These are phyloP conservation scores for Juncus effusus DNA, from an alignment of 176 grass and related monocot species.

Conservation along the genomic window DNA sequence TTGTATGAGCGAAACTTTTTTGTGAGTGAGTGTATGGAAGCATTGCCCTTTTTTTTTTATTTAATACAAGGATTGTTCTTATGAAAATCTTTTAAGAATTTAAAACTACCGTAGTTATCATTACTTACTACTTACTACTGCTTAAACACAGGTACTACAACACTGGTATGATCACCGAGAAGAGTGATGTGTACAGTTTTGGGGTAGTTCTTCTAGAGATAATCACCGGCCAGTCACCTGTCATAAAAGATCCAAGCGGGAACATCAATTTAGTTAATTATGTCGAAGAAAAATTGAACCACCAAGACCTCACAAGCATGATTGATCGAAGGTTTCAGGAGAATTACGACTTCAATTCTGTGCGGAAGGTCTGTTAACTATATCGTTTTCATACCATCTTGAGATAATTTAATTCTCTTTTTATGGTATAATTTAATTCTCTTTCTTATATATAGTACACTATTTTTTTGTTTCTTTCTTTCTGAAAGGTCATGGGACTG, in stretches of 20 bases:
- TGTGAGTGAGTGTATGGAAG: too few species aligned
- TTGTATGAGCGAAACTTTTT: too few species aligned
- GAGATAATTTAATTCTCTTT: too few species aligned
- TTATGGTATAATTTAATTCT: too few species aligned
- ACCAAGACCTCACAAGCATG: background rate
- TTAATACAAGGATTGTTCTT: too few species aligned
- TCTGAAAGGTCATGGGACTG: background rate
- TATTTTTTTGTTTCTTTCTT: too few species aligned
- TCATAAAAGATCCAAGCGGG: background rate
- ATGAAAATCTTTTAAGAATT: too few species aligned
- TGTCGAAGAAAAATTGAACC: background rate
- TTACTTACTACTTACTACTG: too few species aligned
- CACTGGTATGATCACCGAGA: background rate
- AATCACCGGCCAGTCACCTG: slow-evolving; percentile 9
- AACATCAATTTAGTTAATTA: background rate
- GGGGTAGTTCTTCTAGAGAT: slow-evolving; percentile 11
- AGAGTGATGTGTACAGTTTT: slow-evolving; percentile 19
- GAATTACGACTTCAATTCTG: slow-evolving; percentile 17
- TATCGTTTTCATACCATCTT: too few species aligned
- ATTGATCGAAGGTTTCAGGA: background rate
- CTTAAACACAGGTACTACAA: slow-evolving; percentile 3
- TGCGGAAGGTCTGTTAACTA: slow-evolving; percentile 7
- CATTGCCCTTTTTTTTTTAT: too few species aligned
- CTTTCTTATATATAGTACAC: too few species aligned
- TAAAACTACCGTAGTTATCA: too few species aligned